Conservation (phyloP, 1,139 yeast species). For the Zygosaccharomyces pseudobailii region DNA sequence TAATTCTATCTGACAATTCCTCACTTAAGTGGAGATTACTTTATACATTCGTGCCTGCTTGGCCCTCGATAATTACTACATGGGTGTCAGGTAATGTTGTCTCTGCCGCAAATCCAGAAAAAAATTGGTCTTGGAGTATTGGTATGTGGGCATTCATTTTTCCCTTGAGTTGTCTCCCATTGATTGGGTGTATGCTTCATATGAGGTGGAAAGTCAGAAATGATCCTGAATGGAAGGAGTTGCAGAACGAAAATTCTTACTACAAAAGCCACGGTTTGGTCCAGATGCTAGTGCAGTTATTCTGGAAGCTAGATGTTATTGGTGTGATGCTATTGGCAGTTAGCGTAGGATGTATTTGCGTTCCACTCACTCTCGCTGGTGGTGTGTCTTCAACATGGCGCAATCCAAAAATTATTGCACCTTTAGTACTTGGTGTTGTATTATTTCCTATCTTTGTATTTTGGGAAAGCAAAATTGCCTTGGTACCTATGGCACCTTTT, state of each 20-base stretch:
- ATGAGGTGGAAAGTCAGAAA: slow-evolving; percentile 52
- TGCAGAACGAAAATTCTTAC: slow-evolving; percentile 29
- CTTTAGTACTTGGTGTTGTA: slow-evolving; percentile 58
- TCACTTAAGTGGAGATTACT: slow-evolving; percentile 66
- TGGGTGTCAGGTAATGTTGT: slow-evolving; percentile 67
- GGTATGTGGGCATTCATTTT: slow-evolving; percentile 79
- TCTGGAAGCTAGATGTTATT: slow-evolving; percentile 51
- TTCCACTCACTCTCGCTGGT: slow-evolving; percentile 56
- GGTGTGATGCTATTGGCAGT: slow-evolving; percentile 50
- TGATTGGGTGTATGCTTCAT: slow-evolving; percentile 49
- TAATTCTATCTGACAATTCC: slow-evolving; percentile 63
- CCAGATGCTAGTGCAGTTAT: slow-evolving; percentile 22
- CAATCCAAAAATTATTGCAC: slow-evolving; percentile 54
- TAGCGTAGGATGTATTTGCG: slow-evolving; percentile 48
- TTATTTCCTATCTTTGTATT: slow-evolving; percentile 48
- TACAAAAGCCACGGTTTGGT: slow-evolving; percentile 29
- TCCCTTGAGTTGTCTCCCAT: slow-evolving; percentile 60
- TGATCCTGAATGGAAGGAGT: slow-evolving; percentile 43
- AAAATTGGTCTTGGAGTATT: slow-evolving; percentile 65
- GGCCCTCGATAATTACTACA: slow-evolving; percentile 69
- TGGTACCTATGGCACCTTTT: slow-evolving; percentile 56
- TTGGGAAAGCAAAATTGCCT: slow-evolving; percentile 53
- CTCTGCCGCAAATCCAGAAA: slow-evolving; percentile 35
- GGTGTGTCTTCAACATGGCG: slow-evolving; percentile 50
- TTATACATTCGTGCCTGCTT: slow-evolving; percentile 57